A percentile compares a stretch with the other conserved stretches of the same genome.
phyloP scores from a whole-genome alignment of 371 early-diverging fungal genomes.

The Mortierella sp. region DNA sequence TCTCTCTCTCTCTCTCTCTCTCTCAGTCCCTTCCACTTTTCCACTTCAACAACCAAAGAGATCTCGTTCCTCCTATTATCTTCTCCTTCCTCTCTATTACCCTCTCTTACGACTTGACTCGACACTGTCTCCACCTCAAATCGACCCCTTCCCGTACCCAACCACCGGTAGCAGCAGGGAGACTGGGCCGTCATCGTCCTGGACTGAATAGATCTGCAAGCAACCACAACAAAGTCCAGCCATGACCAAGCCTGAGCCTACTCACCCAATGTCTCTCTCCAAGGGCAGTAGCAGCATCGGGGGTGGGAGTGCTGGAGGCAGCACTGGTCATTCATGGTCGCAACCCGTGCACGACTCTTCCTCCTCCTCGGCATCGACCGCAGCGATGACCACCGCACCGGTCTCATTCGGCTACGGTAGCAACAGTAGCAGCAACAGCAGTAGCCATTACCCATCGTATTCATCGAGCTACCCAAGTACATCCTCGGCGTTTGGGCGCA shows the following conservation, averaged over 20 bases:
- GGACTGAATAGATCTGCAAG: too few species aligned
- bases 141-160: too few species aligned
- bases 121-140: too few species aligned
- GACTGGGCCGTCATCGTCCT: too few species aligned
- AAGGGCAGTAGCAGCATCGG: constrained; percentile 15
- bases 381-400: too few species aligned
- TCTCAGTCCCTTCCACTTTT: neutral
- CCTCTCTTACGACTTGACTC: neutral
- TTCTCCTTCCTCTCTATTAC: neutral
- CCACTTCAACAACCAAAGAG: neutral
- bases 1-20: constrained; percentile 5
- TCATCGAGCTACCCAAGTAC: constrained; percentile 36
- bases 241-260: constrained; percentile 24
- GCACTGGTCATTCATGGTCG: constrained; percentile 28
- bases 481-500: constrained; percentile 13
- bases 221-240: too few species aligned
- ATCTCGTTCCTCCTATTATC: constrained; percentile 2
- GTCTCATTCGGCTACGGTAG: too few species aligned
- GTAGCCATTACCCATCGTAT: constrained; percentile 25
- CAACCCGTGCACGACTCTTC: constrained; percentile 41
- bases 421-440: too few species aligned
- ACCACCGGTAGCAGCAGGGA: too few species aligned
- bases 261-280: constrained; percentile 29
- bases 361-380: constrained; percentile 17
- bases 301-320: neutral